Base-by-base conservation (phyloP, 2,329 filamentous ascomycete species). In the Botrytis pseudocinerea region DNA sequence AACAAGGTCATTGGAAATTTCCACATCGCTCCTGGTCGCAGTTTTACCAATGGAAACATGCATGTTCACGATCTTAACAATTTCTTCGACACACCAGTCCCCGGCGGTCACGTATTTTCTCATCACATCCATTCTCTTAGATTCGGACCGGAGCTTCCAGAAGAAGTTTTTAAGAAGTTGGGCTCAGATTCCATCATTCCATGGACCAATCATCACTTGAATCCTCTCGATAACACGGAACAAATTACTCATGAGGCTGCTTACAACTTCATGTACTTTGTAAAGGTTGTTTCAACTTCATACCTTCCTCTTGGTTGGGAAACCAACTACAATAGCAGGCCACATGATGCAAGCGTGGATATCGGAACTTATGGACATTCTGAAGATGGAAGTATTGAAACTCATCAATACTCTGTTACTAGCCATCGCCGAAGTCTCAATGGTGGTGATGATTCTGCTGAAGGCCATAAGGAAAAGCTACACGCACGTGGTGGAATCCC, bases 1-100 rank as follows among this genome's bases (percentile, higher is more conserved):
- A 99, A 99, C 87, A 99, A 99, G 85, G 96, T 99, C 40, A 89
- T 99, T 71, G 96, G 96, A 73, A 99, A 99, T 85, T 99, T 99
- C 88, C 96, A 99, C 83, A 92, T 99, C 79, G 96, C 97, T 1
- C 96, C 96, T 1, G 96, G 96, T 79, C 93, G 95, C 83, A 95
- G 92, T 82, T 98, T 98, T 88, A 97, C 92, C 83, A 97, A 93
- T 80, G 94, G 94, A 77, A 97, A 97, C 85, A 92, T 98, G 89
- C 96, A 99, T 84, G 93, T 98, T 32, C 96, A 99, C 85, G 97
- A 99, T 81, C 86, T 99, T 76, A 94, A 97, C 83, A 97, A 96
- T 85, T 99, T 97, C 87, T 92, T 94, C 85, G 91, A 95, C 76
- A 88, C 87, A 35, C 88, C 90, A 46, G 87, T 91, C 72, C 87